Evolutionary conservation across 345 rosid species (phyloP), one percentile per base, ranked within the genome.

Genomic region (Gossypium sturtianum): DNA sequence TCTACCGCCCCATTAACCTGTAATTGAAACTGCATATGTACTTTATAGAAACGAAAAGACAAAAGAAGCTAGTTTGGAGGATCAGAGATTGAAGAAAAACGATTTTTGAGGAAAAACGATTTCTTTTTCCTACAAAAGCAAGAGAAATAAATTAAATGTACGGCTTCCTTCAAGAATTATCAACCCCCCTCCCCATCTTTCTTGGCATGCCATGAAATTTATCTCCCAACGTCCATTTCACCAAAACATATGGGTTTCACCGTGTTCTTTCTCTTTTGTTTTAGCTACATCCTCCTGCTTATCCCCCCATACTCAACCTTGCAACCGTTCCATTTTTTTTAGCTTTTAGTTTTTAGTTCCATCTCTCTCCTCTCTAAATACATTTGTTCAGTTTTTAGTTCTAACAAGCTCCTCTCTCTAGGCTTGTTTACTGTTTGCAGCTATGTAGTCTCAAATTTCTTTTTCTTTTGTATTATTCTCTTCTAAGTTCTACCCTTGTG

Each of bases 171-270:
- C 16, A 47, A 47, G 51, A 47, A 12, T 47, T 47, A 47, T 47
- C 51, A 47, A 29, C 51, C 12, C 51, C 11, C 2, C 51, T 0
- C 3, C 15, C 51, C 3, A 73, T 29, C 76, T 23, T 25, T 68
- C 75, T 49, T 76, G 49, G 76, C 79, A 80, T 74, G 79, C 82
- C 79, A 78, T 78, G 70, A 74, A 52, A 60, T 62, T 22, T 77
- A 75, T 71, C 79, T 70, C 66, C 75, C 53, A 73, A 61, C 78
- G 72, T 74, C 80, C 79, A 81, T 77, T 81, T 64, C 64, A 72
- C 47, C 8, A 65, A 82, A 76, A 75, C 56, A 43, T 12, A 34
- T 34, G 41, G 7, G 68, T 68, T 73, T 61, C 41, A 75, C 16
- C 23, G 12, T 23, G 19, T 23, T 56, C 78, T 44, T 58, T 67